Conservation (phyloP, 139 green algal species). For the Chlorella sp. region DNA sequence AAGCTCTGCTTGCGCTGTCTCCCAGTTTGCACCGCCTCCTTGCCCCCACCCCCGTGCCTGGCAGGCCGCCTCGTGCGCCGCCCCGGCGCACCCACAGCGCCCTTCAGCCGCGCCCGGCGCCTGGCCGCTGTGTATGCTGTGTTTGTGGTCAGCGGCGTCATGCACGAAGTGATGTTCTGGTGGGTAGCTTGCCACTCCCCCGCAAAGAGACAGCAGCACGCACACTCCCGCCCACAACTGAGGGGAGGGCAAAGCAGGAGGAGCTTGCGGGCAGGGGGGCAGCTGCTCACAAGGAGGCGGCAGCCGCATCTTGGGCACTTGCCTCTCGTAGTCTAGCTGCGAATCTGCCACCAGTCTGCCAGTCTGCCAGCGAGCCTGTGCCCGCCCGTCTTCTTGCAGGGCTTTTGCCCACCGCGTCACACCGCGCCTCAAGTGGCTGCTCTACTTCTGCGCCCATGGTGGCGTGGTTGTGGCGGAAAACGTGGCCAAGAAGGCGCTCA, state of each 20-base stretch:
- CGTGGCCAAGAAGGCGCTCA: neutral
- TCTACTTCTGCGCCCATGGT: neutral
- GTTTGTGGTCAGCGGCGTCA: neutral
- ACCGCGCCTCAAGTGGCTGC: neutral
- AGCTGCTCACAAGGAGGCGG: neutral
- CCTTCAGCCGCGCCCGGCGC: slow-evolving; percentile 7
- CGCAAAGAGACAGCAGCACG: neutral
- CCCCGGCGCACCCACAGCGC: neutral
- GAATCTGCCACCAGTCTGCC: neutral
- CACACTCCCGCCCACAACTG: neutral
- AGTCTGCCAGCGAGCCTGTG: neutral
- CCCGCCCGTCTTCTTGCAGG: neutral
- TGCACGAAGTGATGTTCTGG: slow-evolving; percentile 4
- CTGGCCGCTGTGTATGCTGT: neutral
- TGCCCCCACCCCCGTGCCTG: neutral
- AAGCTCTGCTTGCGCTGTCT: neutral
- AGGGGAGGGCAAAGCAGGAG: too few species aligned
- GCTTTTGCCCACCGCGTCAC: neutral
- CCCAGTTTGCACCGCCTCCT: neutral
- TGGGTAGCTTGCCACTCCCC: neutral
- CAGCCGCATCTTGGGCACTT: too few species aligned
- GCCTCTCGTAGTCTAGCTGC: neutral
- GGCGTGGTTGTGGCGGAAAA: neutral
- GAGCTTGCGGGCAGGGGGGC: too few species aligned
- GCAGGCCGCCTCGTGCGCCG: neutral